A percentile compares a stretch with the other conserved stretches of the same genome.
Conservation (phyloP, 352 stramenopile species). For the Phytophthora pisi region DNA sequence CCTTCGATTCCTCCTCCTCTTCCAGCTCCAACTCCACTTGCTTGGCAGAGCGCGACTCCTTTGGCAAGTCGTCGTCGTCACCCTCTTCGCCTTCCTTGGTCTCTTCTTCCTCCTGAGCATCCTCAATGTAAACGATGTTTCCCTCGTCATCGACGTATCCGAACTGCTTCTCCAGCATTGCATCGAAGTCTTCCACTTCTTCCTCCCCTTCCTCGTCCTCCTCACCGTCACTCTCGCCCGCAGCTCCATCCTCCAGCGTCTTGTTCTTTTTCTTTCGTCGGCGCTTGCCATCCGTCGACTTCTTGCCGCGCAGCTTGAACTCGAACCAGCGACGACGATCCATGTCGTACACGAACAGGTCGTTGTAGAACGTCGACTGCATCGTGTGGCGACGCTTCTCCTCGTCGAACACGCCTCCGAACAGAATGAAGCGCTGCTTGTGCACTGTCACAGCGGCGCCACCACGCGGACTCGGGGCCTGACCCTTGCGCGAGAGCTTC, state of each 20-base stretch:
- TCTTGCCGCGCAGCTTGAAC: slow-evolving; percentile 89
- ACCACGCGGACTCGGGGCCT: slow-evolving; percentile 80
- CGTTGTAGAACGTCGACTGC: slow-evolving; percentile 96
- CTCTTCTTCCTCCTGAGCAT: slow-evolving; percentile 85
- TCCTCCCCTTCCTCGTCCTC: slow-evolving; percentile 62
- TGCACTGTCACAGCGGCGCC: slow-evolving; percentile 88
- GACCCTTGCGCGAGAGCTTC: slow-evolving; percentile 89
- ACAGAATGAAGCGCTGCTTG: slow-evolving; percentile 97
- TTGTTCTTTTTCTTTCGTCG: slow-evolving; percentile 69
- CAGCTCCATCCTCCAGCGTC: slow-evolving; percentile 44
- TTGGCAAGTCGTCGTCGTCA: slow-evolving; percentile 7
- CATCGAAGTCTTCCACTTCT: slow-evolving; percentile 83
- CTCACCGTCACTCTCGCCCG: slow-evolving; percentile 51
- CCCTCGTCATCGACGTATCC: slow-evolving; percentile 95
- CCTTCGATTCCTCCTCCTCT: slow-evolving; percentile 41
- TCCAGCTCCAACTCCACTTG: slow-evolving; percentile 26
- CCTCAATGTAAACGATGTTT: slow-evolving; percentile 95
- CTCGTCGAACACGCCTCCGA: slow-evolving; percentile 95
- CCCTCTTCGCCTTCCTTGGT: slow-evolving; percentile 52
- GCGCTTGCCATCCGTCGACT: slow-evolving; percentile 63
- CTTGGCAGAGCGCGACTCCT: slow-evolving; percentile 1
- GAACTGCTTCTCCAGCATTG: slow-evolving; percentile 93
- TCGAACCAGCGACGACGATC: slow-evolving; percentile 96
- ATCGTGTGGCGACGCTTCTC: slow-evolving; percentile 86
- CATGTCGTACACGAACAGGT: slow-evolving; percentile 98